Percentiles rank a stretch among this genome's conserved stretches.
Evolutionary conservation across 2,329 filamentous ascomycete genomes (phyloP).

Genomic region (Fusarium metavorans): DNA sequence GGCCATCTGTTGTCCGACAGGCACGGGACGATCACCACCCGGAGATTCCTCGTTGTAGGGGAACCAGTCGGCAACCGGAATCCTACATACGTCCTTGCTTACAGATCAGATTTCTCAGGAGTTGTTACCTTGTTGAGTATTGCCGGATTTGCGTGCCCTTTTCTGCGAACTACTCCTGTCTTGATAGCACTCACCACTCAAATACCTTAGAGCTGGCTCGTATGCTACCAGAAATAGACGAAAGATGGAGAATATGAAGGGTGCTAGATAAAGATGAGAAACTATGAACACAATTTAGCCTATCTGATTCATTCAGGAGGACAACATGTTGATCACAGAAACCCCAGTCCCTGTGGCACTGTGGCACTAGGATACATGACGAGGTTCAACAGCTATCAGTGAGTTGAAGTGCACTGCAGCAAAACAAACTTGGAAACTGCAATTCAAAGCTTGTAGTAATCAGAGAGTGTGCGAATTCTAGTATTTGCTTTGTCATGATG

Average conservation of each 20-base stretch:
- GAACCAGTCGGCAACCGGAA: neutral
- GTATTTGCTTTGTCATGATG: too few relatives aligned
- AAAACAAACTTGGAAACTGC: neutral
- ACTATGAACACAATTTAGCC: neutral
- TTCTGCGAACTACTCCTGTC: neutral
- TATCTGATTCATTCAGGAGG: neutral
- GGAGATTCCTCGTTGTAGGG: neutral
- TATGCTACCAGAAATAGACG: neutral
- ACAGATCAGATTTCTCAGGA: neutral
- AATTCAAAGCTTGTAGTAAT: neutral
- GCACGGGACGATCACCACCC: neutral
- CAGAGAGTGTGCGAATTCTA: neutral
- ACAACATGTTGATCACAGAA: neutral
- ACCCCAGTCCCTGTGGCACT: neutral
- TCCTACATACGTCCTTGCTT: neutral
- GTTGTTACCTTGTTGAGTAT: neutral
- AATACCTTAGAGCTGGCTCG: neutral
- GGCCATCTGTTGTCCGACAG: neutral
- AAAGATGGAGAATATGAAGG: too few relatives aligned
- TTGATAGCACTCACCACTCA: neutral
- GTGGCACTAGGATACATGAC: neutral
- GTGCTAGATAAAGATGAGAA: accelerated
- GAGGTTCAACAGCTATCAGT: neutral
- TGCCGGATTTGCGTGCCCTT: neutral
- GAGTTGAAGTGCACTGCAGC: neutral